A percentile compares a stretch with the other conserved stretches of the same genome.
Conservation (phyloP, 2,329 filamentous ascomycete species). For the Epicoccum sorghinum region DNA sequence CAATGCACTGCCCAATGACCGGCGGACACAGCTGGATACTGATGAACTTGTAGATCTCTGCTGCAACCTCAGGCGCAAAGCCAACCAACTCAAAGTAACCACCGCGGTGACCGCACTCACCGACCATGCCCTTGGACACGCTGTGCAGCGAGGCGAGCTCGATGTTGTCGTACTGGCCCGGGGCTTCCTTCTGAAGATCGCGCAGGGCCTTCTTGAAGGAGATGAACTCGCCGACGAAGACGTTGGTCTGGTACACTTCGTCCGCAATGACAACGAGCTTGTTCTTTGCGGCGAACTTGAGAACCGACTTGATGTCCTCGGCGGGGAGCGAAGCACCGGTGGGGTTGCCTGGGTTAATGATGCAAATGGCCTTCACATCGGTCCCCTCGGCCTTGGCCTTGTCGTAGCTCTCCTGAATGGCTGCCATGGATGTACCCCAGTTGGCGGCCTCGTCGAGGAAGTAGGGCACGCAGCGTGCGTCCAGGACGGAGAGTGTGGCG, state of each 20-base stretch:
- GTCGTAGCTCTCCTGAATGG: conserved; percentile 74
- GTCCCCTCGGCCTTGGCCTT: conserved; percentile 77
- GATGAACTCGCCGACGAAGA: conserved; percentile 92
- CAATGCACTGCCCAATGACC: conserved; percentile 92
- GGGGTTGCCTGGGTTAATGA: conserved; percentile 98
- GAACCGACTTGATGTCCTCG: conserved; percentile 80
- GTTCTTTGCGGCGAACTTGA: conserved; percentile 85
- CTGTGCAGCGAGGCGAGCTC: conserved; percentile 93
- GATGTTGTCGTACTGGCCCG: conserved; percentile 78
- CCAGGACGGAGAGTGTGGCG: conserved; percentile 82
- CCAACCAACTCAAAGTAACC: conserved; percentile 96
- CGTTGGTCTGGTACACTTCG: conserved; percentile 99
- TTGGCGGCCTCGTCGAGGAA: conserved; percentile 83
- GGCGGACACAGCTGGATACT: conserved; percentile 96
- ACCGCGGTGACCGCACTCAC: conserved; percentile 96
- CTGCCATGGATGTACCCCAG: conserved; percentile 87
- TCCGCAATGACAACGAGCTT: conserved; percentile 90
- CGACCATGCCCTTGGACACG: conserved; percentile 97
- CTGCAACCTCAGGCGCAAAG: conserved; percentile 83
- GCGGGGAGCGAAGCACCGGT: conserved; percentile 85
- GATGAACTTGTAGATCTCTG: conserved; percentile 98
- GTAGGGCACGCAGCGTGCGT: conserved; percentile 90
- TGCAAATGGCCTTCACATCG: conserved; percentile 89
- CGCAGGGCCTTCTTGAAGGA: conserved; percentile 93
- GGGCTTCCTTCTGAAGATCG: conserved; percentile 72